Base-by-base conservation (phyloP, 345 rosid species). In the Arabis hirsuta region DNA sequence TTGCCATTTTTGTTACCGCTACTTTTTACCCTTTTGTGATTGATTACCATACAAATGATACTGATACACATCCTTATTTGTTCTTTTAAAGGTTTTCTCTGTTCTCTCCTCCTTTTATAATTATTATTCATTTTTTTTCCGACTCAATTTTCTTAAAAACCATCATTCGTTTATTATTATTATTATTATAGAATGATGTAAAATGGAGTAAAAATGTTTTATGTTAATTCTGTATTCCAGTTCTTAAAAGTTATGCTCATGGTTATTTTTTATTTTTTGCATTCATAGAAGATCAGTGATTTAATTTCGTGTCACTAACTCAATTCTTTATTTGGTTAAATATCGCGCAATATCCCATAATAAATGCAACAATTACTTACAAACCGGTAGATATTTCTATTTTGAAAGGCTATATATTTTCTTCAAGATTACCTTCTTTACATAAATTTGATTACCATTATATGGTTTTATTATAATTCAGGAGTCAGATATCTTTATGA, bases 401-500 rank as follows among this genome's bases (percentile, higher is more conserved):
- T 43, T 8, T 22, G 7, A 12, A 20, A 58, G 19, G 27, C 19
- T 27, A 24, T 5, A 36, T 19, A 9, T 64, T 64, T 64, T 64
- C 32, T 20, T 55, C 54, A 55, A 16, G 13, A 12, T 26, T 9
- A 39, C 39, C 9, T 61, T 52, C 43, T 61, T 60, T 71, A 32
- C 29, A 0, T 1, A 0, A 50, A 50, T 51, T 60, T 36, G 29
- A 55, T 72, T 36, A 34, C 20, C 20, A 72, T 34, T 9, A 54
- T 52, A 20, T 36, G 32, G 52, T 46, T 73, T 55, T 46, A 9
- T 64, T 55, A 26, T 22, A 36, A 46, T 73, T 46, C 13, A 64
- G n/a, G 64, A 62, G 41, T 55, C 57, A 55, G 24, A 22, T 22
- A 63, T 55, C 56, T 45, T 56, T 45, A 34, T 56, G 38, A 46